Evolutionary conservation across 768 basidiomycete species (phyloP), one percentile per base, ranked within the genome.

Genomic region (Lyophyllum atratum): DNA sequence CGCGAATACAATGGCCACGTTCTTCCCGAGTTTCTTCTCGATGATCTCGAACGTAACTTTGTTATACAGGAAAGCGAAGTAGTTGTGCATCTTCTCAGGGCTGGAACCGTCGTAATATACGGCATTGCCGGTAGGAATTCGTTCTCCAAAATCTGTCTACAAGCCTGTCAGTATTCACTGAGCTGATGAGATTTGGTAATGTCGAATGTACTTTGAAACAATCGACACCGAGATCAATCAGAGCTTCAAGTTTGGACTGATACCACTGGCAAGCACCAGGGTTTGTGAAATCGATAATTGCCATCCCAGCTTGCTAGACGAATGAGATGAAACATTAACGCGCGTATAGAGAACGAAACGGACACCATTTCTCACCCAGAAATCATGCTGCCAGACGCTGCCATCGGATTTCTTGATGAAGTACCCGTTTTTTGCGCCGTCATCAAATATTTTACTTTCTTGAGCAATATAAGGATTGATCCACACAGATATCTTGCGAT

Each of bases 391-490:
- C 70, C 70, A 73, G 11, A 70, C 65, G 55, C 71, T 73, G 1
- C 79, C 80, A 60, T 80, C 74, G 15, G 64, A 65, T n/a, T 76
- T 73, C 63, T 79, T 76, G 59, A 81, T 69, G 57, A 80, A 78
- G 60, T 78, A 81, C 0, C 76, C 79, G 14, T 71, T 73, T 59
- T 71, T 62, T 9, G 64, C 66, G 4, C 75, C 80, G 58, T 80
- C 79, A 22, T 75, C 70, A 57, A 78, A 81, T 9, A 81, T 68
- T 12, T 70, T 66, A 53, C 72, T 72, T 60, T 67, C 69, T 67
- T 74, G 74, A 24, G 70, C 70, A 40, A 81, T 77, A 55, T 80
- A 81, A 0, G 76, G 72, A 61, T 81, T 80, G 60, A 81, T 67
- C 74, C 67, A 65, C 10, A 71, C 64, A 45, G 64, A 68, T 24